phyloP scores from a whole-genome alignment of 768 basidiomycete species.

The Pleurotus platypus region DNA sequence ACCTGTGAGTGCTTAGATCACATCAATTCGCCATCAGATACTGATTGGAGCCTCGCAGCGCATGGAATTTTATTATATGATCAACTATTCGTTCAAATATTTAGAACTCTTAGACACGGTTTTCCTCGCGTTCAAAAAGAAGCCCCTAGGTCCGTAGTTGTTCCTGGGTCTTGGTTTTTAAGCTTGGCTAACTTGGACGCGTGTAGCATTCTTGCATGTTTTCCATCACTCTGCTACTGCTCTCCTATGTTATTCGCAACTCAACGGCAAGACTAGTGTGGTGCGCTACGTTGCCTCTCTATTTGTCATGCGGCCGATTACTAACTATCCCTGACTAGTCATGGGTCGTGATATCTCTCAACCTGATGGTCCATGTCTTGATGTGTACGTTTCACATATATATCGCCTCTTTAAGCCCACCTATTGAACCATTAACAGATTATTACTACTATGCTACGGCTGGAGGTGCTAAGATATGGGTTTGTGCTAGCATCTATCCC shows the following conservation, averaged over 20 bases:
- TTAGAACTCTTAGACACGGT: slow-evolving; percentile 94
- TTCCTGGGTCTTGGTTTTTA: not conserved
- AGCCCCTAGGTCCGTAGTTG: slow-evolving; percentile 74
- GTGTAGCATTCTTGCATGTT: slow-evolving; percentile 88
- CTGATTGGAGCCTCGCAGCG: slow-evolving; percentile 40
- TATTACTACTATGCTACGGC: slow-evolving; percentile 99
- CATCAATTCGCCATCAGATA: slow-evolving; percentile 6
- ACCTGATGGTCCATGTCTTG: slow-evolving; percentile 90
- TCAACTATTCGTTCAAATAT: slow-evolving; percentile 99
- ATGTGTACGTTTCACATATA: slow-evolving; percentile 76
- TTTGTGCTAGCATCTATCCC: slow-evolving; percentile 29
- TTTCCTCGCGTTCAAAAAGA: slow-evolving; percentile 98
- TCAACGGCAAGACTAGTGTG: slow-evolving; percentile 92
- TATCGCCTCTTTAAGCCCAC: not conserved
- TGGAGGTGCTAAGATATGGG: slow-evolving; percentile 96
- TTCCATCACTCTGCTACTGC: slow-evolving; percentile 99
- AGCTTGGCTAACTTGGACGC: not conserved
- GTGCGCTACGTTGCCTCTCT: slow-evolving; percentile 43
- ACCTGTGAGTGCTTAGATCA: slow-evolving; percentile 49
- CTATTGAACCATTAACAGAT: slow-evolving; percentile 44
- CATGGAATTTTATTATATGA: slow-evolving; percentile 95
- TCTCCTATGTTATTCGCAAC: slow-evolving; percentile 88
- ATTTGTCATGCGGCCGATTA: not conserved
- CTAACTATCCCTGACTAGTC: slow-evolving; percentile 49
- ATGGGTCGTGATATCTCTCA: slow-evolving; percentile 92